Conservation (phyloP, 2,329 filamentous ascomycete genomes). For the Emmonsia crescens region DNA sequence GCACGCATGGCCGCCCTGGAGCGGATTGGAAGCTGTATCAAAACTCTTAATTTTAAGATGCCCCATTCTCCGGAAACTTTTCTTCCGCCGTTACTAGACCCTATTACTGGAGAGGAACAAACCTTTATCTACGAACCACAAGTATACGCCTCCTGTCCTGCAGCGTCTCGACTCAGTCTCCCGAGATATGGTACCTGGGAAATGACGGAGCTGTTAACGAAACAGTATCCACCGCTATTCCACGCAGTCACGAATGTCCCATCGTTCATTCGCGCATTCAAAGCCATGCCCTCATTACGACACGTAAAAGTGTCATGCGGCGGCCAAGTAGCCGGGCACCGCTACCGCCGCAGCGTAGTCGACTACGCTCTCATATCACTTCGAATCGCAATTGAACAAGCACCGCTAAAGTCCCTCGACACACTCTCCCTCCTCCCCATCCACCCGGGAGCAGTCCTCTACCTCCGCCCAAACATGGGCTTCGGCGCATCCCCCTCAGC, state of each 20-base stretch:
- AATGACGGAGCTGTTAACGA: conserved; percentile 68
- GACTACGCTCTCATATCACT: conserved; percentile 84
- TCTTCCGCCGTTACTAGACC: conserved; percentile 73
- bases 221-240: conserved; percentile 81
- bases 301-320: conserved; percentile 70
- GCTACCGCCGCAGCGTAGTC: conserved; percentile 65
- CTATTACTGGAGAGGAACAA: conserved; percentile 63
- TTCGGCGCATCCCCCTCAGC: conserved; percentile 66
- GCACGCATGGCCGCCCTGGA: conserved; percentile 62
- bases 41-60: conserved; percentile 66
- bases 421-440: conserved; percentile 63
- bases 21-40: conserved; percentile 66
- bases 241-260: conserved; percentile 81
- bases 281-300: conserved; percentile 55
- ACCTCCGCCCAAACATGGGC: conserved; percentile 62
- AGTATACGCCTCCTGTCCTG: conserved; percentile 47
- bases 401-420: conserved; percentile 52
- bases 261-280: conserved; percentile 67
- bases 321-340: conserved; percentile 55
- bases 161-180: conserved; percentile 42
- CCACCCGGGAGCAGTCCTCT: conserved; percentile 64
- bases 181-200: conserved; percentile 73
- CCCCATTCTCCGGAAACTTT: conserved; percentile 69
- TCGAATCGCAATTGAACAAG: conserved; percentile 69
- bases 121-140: conserved; percentile 74